Evolutionary conservation across 345 rosid species (phyloP).

Genomic region (Arabidopsis thaliana): TAIR10.1 NC_003076.8:15011001-15011500

Average conservation of each 20-base stretch:
- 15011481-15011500: constrained; percentile 35
- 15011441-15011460: constrained; percentile 24
- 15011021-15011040: constrained; percentile 29
- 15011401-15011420: constrained; percentile 10
- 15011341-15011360: constrained; percentile 38
- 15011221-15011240: not conserved
- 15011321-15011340: not conserved
- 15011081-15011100: constrained; percentile 39
- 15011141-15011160: constrained; percentile 2
- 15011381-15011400: constrained; percentile 21
- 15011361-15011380: constrained; percentile 38
- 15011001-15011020: constrained; percentile 44
- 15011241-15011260: constrained; percentile 44
- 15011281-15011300: constrained; percentile 11
- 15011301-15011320: constrained; percentile 39
- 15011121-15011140: not conserved
- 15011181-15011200: constrained; percentile 35
- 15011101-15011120: constrained; percentile 46
- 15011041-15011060: constrained; percentile 36
- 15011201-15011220: constrained; percentile 44
- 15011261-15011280: constrained; percentile 42
- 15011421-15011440: constrained; percentile 41
- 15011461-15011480: constrained; percentile 38
- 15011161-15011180: constrained; percentile 11
- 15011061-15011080: not conserved